Conservation (phyloP, 257 asterid species). For the Mentha longifolia region DNA sequence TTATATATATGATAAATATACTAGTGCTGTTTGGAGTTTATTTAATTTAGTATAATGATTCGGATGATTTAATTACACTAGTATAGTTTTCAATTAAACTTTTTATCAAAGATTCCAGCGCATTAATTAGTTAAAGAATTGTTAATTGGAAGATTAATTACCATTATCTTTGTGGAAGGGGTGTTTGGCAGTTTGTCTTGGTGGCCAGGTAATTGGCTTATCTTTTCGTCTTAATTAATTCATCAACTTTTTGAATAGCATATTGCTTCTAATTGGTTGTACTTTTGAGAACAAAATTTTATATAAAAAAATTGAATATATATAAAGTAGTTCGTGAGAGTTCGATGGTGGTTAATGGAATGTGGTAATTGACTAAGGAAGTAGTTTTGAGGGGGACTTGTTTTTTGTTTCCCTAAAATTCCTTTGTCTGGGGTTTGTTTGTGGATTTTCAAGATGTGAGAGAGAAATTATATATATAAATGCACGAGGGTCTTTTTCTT, state of each 20-base stretch:
- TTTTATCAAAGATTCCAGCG: conserved; percentile 45
- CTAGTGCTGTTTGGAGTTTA: conserved; percentile 20
- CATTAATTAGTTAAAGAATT: conserved; percentile 32
- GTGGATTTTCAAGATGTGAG: conserved; percentile 36
- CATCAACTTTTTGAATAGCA: conserved; percentile 39
- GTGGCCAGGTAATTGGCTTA: conserved; percentile 44
- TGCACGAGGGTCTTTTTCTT: neutral
- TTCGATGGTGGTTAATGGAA: conserved; percentile 34
- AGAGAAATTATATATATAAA: conserved; percentile 18
- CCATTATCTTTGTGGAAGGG: conserved; percentile 40
- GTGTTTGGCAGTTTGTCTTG: conserved; percentile 52
- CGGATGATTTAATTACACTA: neutral
- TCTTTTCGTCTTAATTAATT: conserved; percentile 35
- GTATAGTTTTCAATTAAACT: neutral
- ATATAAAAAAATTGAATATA: conserved; percentile 1
- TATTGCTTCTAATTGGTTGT: conserved; percentile 20
- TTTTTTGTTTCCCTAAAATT: conserved; percentile 40
- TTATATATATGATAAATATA: neutral
- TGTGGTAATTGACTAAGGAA: conserved; percentile 22
- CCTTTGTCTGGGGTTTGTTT: conserved; percentile 21
- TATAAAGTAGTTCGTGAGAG: neutral
- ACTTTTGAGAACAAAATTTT: neutral
- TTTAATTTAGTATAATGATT: conserved; percentile 17
- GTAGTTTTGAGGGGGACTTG: conserved; percentile 31
- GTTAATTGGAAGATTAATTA: conserved; percentile 26